Evolutionary conservation across 1,284 basidiomycete genomes (phyloP).

Genomic region (Melampsora americana): DNA sequence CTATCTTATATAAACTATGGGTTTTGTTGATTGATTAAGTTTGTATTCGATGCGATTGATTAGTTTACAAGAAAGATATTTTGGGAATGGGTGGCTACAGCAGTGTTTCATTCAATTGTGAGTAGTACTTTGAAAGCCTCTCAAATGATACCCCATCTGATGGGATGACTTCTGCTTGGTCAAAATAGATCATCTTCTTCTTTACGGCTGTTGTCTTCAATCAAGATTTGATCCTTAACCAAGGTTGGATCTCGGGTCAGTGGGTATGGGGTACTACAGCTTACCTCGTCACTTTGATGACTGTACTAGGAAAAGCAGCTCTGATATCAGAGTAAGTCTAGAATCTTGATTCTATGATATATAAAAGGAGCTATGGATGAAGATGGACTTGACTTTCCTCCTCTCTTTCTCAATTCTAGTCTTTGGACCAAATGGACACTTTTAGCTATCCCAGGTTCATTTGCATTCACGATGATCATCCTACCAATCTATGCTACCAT

Average conservation of each 20-base stretch:
- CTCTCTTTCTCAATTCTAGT: too few relatives aligned
- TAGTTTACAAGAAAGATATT: conserved; percentile 79
- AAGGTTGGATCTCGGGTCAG: conserved; percentile 80
- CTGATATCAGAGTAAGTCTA: conserved; percentile 85
- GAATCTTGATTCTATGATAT: too few relatives aligned
- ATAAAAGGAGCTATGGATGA: too few relatives aligned
- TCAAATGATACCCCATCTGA: too few relatives aligned
- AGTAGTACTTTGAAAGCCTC: conserved; percentile 55
- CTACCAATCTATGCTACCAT: conserved; percentile 84
- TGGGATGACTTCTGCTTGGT: neutral
- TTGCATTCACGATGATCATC: conserved; percentile 88
- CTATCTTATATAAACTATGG: conserved; percentile 31
- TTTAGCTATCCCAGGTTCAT: conserved; percentile 88
- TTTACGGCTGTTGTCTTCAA: conserved; percentile 88
- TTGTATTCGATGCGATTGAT: neutral
- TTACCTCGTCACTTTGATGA: conserved; percentile 86
- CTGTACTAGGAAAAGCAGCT: conserved; percentile 94
- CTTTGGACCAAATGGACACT: conserved; percentile 44
- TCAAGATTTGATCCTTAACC: conserved; percentile 75
- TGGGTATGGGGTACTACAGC: conserved; percentile 99
- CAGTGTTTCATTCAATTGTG: conserved; percentile 86
- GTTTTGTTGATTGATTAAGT: conserved; percentile 34
- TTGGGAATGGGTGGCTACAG: conserved; percentile 93
- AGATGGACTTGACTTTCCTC: too few relatives aligned
- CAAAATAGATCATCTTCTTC: conserved; percentile 55